These are phyloP conservation scores for Tympanopsis confertula DNA, from an alignment of 2,329 filamentous ascomycete species.

Conservation along the genomic window DNA sequence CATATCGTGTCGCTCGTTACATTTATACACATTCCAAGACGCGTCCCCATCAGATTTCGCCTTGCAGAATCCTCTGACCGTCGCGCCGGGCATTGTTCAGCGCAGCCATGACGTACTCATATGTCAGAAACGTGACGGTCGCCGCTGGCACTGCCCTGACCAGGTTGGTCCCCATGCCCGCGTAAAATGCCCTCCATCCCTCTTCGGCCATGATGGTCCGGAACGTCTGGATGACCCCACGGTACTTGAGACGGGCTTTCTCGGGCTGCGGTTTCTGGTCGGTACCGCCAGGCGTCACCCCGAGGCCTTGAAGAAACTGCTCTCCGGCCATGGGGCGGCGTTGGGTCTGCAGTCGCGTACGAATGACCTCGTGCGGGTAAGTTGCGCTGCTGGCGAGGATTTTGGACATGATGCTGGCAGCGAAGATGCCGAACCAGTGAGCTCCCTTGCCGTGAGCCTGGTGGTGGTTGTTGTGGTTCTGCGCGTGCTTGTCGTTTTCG, in stretches of 20 bases:
- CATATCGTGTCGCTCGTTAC: too few species aligned
- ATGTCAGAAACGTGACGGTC: constrained; percentile 95
- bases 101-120: constrained; percentile 51
- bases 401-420: constrained; percentile 87
- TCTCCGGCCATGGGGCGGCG: constrained; percentile 54
- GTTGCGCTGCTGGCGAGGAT: constrained; percentile 87
- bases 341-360: constrained; percentile 88
- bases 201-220: constrained; percentile 79
- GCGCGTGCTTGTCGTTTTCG: constrained; percentile 38
- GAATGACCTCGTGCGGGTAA: constrained; percentile 92
- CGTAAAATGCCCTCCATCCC: constrained; percentile 93
- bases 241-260: constrained; percentile 44
- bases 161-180: constrained; percentile 94
- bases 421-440: constrained; percentile 74
- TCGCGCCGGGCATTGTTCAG: background rate
- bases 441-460: background rate
- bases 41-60: too few species aligned
- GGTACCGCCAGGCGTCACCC: constrained; percentile 16
- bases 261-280: constrained; percentile 22
- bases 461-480: background rate
- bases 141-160: constrained; percentile 89
- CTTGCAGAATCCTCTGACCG: background rate
- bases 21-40: too few species aligned
- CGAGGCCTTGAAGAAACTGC: constrained; percentile 37
- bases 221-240: constrained; percentile 70